Base-by-base conservation (phyloP, 768 basidiomycete species). In the Cyathus striatus region DNA sequence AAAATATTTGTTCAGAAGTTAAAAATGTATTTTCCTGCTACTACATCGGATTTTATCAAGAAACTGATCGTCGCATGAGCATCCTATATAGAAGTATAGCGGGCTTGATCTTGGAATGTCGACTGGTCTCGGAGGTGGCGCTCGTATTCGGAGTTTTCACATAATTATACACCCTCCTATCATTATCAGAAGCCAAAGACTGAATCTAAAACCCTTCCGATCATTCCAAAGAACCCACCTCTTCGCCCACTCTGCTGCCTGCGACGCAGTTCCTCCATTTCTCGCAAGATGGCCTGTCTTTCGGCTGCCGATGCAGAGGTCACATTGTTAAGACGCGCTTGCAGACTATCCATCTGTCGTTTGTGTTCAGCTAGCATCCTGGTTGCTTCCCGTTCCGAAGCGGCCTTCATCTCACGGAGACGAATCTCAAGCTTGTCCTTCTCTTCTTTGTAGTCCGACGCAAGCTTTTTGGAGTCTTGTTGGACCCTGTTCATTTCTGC, bases 401-500 rank as follows among this genome's bases (percentile, higher is more conserved):
- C 23, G 14, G 54, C 59, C 9, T 49, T 46, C 20, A 59, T 48
- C 23, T 61, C 55, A 9, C 59, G 49, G 55, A 67, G 50, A 20
- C 56, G 52, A 27, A 42, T 41, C 35, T 66, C 59, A 40, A 64
- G 41, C 43, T 46, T 54, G 13, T 44, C 46, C 41, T 66, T 68
- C 49, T 74, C 69, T 21, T 60, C 57, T 36, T 49, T 40, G 45
- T 69, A 74, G 22, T 65, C 60, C 10, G 66, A 57, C 0, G 60
- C 68, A 51, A 76, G 59, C n/a, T 59, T 66, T 34, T 61, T 49
- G 1, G 72, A 58, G 25, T 75, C 70, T 21, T 41, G 46, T 36
- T 66, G 66, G 21, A 75, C 62, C 24, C 70, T 60, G 12, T 56
- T 52, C 47, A 76, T 70, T 44, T 75, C 72, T n/a, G 56, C 52